Percentiles rank a stretch among this genome's conserved stretches.
Evolutionary conservation across 2,329 filamentous ascomycete species (phyloP).

Genomic region (Escovopsis weberi): DNA sequence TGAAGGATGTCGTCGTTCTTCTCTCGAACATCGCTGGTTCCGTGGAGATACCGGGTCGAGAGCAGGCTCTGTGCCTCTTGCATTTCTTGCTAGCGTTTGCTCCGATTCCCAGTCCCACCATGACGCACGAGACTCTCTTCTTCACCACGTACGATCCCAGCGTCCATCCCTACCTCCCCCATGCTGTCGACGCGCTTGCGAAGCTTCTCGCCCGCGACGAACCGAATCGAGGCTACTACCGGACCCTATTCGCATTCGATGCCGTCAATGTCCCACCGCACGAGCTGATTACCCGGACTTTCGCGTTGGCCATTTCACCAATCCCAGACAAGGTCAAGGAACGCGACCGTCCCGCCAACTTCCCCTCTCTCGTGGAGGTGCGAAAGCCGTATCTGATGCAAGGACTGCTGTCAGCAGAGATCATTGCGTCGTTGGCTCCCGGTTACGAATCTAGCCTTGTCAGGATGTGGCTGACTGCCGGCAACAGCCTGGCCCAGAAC

Average conservation of each 20-base stretch:
- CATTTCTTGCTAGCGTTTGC: constrained; percentile 87
- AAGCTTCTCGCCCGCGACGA: constrained; percentile 89
- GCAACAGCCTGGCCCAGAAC: constrained; percentile 71
- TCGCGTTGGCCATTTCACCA: constrained; percentile 73
- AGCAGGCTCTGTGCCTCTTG: constrained; percentile 74
- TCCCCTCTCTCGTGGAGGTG: constrained; percentile 58
- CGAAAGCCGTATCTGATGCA: constrained; percentile 87
- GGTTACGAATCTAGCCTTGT: constrained; percentile 59
- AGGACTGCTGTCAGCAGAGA: constrained; percentile 78
- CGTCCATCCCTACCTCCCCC: constrained; percentile 75
- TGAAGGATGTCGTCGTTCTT: constrained; percentile 86
- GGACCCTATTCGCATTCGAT: constrained; percentile 65
- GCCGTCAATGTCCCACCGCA: constrained; percentile 47
- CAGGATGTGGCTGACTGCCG: constrained; percentile 65
- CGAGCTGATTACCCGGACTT: constrained; percentile 74
- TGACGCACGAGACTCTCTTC: constrained; percentile 43
- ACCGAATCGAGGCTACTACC: constrained; percentile 77
- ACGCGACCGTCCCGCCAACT: constrained; percentile 41
- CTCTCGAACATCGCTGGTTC: constrained; percentile 77
- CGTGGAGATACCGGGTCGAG: constrained; percentile 68
- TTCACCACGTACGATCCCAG: constrained; percentile 72
- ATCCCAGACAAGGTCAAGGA: constrained; percentile 51
- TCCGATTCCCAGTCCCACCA: constrained; percentile 55
- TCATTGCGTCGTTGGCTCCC: constrained; percentile 62
- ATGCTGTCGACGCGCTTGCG: constrained; percentile 78